Percentiles rank a stretch among this genome's conserved stretches.
phyloP scores from a whole-genome alignment of 192 early-diverging fungal species.

The Coemansia sp. region DNA sequence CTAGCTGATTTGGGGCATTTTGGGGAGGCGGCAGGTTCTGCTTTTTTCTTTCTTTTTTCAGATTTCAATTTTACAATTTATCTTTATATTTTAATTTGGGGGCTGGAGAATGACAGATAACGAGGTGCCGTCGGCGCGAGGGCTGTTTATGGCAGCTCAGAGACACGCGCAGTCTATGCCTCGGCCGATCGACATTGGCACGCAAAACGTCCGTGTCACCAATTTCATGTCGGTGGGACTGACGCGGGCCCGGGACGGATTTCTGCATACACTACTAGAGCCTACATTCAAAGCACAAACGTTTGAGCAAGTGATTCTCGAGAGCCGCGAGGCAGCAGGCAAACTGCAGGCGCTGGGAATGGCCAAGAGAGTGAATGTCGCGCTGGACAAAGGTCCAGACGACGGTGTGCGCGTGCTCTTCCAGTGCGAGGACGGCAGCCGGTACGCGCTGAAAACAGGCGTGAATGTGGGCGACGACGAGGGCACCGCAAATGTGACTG shows the following conservation, averaged over 20 bases:
- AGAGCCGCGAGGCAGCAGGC: slow-evolving; percentile 45
- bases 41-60: no score
- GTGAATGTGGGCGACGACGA: slow-evolving; percentile 89
- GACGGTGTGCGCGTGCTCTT: slow-evolving; percentile 68
- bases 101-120: no score
- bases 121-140: no score
- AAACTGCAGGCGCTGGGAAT: slow-evolving; percentile 44
- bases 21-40: no score
- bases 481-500: slow-evolving; percentile 72
- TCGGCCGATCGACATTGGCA: slow-evolving; percentile 12
- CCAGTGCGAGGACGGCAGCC: slow-evolving; percentile 65
- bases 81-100: no score
- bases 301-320: slow-evolving; percentile 17
- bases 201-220: background rate
- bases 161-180: no score
- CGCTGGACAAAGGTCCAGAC: slow-evolving; percentile 13
- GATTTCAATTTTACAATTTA: no score
- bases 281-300: slow-evolving; percentile 24
- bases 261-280: slow-evolving; percentile 20
- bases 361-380: slow-evolving; percentile 26
- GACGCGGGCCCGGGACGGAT: slow-evolving; percentile 29
- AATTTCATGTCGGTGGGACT: slow-evolving; percentile 22
- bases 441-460: slow-evolving; percentile 80
- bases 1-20: no score
- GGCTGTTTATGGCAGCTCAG: no score